These are phyloP conservation scores for Nyctanthes arbortristis DNA, from an alignment of 257 asterid species.

Conservation along the genomic window DNA sequence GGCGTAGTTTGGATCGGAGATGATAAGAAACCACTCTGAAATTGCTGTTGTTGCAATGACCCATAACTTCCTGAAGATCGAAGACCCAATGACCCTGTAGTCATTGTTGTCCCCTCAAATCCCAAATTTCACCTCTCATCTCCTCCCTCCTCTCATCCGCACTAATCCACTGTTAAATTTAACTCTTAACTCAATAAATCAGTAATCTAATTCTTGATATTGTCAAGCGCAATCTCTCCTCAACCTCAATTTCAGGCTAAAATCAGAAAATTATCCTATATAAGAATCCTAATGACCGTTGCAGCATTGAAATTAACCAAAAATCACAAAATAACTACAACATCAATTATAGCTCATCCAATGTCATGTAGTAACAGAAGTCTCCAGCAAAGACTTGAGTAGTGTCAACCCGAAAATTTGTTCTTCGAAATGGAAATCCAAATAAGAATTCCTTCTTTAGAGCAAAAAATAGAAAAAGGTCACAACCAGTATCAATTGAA, in stretches of 20 bases:
- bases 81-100: slow-evolving; percentile 89
- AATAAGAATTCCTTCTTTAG: not conserved
- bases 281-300: not conserved
- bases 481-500: not conserved
- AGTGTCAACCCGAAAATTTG: not conserved
- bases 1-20: slow-evolving; percentile 61
- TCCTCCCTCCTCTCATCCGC: slow-evolving; percentile 19
- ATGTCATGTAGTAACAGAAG: not conserved
- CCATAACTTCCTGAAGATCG: slow-evolving; percentile 99
- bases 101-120: slow-evolving; percentile 67
- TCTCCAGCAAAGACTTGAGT: not conserved
- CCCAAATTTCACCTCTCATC: slow-evolving; percentile 46
- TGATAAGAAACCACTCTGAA: slow-evolving; percentile 52
- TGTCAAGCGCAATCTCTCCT: not conserved
- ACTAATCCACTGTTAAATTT: too few species aligned
- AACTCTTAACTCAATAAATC: not conserved
- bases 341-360: not conserved
- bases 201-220: not conserved
- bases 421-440: not conserved
- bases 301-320: slow-evolving; percentile 12
- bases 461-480: too few species aligned
- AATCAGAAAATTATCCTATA: not conserved
- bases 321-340: too few species aligned
- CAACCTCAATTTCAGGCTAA: not conserved
- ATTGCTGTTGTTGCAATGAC: slow-evolving; percentile 64